Base-by-base conservation (phyloP, 2,329 filamentous ascomycete species). In the Aphanocladium album region DNA sequence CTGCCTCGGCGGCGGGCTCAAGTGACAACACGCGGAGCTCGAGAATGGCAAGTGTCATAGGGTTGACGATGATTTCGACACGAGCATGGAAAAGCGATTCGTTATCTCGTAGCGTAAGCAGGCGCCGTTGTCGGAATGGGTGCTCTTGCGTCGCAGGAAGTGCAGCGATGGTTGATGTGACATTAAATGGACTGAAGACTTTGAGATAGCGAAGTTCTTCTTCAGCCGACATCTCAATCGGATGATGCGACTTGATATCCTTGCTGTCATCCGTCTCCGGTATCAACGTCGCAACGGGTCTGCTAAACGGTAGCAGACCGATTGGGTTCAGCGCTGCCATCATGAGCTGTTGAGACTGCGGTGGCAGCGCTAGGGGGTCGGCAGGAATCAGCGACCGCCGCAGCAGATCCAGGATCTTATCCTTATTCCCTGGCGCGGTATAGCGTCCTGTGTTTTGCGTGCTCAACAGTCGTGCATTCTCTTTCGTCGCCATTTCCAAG, bases 191-290 rank as follows among this genome's bases (percentile, higher is more conserved):
- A 0, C 85, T 89, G 67, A 95, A 91, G 9, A 88, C 79, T 50
- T 88, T 83, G 0, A 93, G 78, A 64, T 88, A 91, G 0, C 88
- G 85, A 2, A 89, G 74, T 54, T 89, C 84, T 62, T 92, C 84
- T 0, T 80, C 77, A 1, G 88, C 79, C 1, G 83, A 79, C 74
- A 92, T 79, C 1, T 79, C 79, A 1, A 85, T 68, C 0, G 88
- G 90, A 56, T 84, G 81, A 67, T 93, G 89, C 1, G 88, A 89
- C 55, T 71, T 74, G 62, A 77, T 71, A 8, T 81, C 70, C 2
- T 76, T 67, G 4, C 76, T 68, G 12, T 73, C 69, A 12, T 70
- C 64, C 41, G 69, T 65, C 0, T 71, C 65, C 3, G 69, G 11
- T 0, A 66, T 57, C 0, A 72, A 67, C 4, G 72, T 62, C 0